Evolutionary conservation across 805 yeast genomes (phyloP).

Genomic region (Priceomyces melissophilus): DNA sequence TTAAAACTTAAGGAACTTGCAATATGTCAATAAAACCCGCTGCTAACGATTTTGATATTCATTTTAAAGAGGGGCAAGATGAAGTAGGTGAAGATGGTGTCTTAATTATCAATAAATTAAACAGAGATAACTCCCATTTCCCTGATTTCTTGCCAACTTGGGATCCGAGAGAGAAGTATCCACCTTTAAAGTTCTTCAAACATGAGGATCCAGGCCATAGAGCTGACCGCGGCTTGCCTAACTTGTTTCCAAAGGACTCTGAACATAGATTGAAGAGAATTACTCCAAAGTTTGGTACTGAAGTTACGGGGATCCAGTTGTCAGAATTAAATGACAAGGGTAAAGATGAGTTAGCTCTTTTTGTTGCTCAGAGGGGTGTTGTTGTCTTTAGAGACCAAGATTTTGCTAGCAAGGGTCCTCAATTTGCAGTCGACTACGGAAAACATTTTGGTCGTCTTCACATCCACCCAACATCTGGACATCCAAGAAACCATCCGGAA

Average conservation of each 20-base stretch:
- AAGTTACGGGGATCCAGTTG: conserved; percentile 57
- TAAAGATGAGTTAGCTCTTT: conserved; percentile 66
- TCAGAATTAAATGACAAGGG: conserved; percentile 50
- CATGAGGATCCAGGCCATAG: conserved; percentile 60
- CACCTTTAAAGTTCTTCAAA: conserved; percentile 53
- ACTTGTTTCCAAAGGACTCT: conserved; percentile 43
- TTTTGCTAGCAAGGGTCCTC: conserved; percentile 50
- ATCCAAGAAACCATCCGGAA: conserved; percentile 61
- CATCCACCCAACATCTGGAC: conserved; percentile 72
- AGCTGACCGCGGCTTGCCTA: conserved; percentile 57
- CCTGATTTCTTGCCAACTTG: conserved; percentile 68
- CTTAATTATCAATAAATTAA: conserved; percentile 41
- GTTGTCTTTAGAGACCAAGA: conserved; percentile 67
- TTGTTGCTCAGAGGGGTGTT: conserved; percentile 68
- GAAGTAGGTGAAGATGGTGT: conserved; percentile 47
- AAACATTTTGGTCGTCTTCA: conserved; percentile 67
- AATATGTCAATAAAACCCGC: not conserved
- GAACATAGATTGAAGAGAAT: conserved; percentile 34
- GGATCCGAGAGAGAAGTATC: conserved; percentile 56
- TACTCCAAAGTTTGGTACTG: conserved; percentile 71
- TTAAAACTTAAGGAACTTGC: not conserved
- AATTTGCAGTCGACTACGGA: conserved; percentile 52
- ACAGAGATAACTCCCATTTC: conserved; percentile 30
- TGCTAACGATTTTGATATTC: conserved; percentile 36
- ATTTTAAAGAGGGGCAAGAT: conserved; percentile 51